Evolutionary conservation across 768 basidiomycete genomes (phyloP), one percentile per base, ranked within the genome.

Genomic region (Coprinopsis cinerea): DNA sequence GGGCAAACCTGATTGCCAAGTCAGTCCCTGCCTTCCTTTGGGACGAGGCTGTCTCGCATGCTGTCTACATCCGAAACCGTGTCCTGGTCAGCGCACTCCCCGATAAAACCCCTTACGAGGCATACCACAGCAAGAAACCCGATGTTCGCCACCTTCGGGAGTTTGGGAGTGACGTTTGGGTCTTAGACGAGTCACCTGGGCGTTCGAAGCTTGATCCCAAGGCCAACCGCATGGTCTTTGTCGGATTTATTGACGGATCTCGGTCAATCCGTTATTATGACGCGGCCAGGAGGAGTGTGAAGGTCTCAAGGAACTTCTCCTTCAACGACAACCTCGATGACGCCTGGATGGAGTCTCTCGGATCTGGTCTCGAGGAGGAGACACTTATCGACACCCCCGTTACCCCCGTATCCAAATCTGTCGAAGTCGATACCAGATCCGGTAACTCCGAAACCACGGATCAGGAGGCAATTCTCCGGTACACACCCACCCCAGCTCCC

Each of bases 301-400:
- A 61, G 47, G 57, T 55, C 14, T 61, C 61, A 1, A 47, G 59
- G 14, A 64, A 68, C 44, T 30, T 65, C 40, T 51, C 47, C 2
- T 66, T 64, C 44, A 58, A 57, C 35, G 53, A 62, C 37, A 61
- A 59, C 28, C n/a, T n/a, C n/a, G n/a, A n/a, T n/a, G n/a, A n/a
- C n/a, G n/a, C n/a, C n/a, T n/a, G n/a, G n/a, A n/a, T n/a, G n/a
- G n/a, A n/a, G n/a, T n/a, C n/a, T n/a, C n/a, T n/a, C n/a, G n/a
- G n/a, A n/a, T n/a, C n/a, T n/a, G n/a, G n/a, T n/a, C n/a, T n/a
- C n/a, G n/a, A n/a, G n/a, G n/a, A n/a, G n/a, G n/a, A n/a, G n/a
- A n/a, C n/a, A n/a, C n/a, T n/a, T n/a, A n/a, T n/a, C n/a, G n/a
- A n/a, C n/a, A n/a, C n/a, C n/a, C n/a, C n/a, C n/a, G n/a, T n/a